A percentile compares a stretch with the other conserved stretches of the same genome.
These are phyloP conservation scores for Ailanthus altissimus DNA, from an alignment of 345 rosid species.

Conservation along the genomic window DNA sequence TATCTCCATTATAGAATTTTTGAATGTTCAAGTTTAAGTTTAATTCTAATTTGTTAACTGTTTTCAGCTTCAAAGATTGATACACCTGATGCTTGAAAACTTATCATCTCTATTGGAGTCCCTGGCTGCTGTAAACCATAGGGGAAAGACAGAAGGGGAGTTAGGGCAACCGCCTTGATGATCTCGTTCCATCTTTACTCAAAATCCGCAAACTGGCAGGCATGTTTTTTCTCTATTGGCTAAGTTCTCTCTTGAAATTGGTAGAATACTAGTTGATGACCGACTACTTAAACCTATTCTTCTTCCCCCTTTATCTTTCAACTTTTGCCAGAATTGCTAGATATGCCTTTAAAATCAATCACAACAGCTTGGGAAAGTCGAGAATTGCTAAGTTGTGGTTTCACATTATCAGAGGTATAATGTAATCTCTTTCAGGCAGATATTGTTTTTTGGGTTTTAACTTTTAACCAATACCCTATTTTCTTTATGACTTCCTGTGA, in stretches of 20 bases:
- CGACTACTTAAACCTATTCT: conserved; percentile 3
- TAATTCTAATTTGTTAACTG: conserved; percentile 16
- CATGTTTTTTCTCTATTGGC: conserved; percentile 30
- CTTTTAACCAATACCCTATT: background rate
- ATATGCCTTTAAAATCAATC: conserved; percentile 87
- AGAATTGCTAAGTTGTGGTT: conserved; percentile 67
- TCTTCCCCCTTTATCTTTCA: conserved; percentile 6
- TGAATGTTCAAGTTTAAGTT: conserved; percentile 4
- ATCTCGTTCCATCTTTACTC: conserved; percentile 67
- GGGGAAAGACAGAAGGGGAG: conserved; percentile 43
- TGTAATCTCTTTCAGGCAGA: background rate
- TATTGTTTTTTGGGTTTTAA: background rate
- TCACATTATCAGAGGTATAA: conserved; percentile 77
- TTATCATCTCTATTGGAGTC: conserved; percentile 65
- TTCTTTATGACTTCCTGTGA: background rate
- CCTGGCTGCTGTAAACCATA: conserved; percentile 37
- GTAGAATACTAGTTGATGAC: background rate
- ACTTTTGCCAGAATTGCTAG: conserved; percentile 65
- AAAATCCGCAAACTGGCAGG: conserved; percentile 92
- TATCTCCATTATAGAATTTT: conserved; percentile 13
- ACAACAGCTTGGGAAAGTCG: conserved; percentile 84
- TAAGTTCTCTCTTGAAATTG: conserved; percentile 16
- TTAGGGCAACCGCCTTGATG: conserved; percentile 41
- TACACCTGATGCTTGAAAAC: conserved; percentile 74
- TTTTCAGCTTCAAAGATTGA: conserved; percentile 81